Conservation (phyloP, 176 grass and related monocot species). For the Dactylis glomerata region DNA sequence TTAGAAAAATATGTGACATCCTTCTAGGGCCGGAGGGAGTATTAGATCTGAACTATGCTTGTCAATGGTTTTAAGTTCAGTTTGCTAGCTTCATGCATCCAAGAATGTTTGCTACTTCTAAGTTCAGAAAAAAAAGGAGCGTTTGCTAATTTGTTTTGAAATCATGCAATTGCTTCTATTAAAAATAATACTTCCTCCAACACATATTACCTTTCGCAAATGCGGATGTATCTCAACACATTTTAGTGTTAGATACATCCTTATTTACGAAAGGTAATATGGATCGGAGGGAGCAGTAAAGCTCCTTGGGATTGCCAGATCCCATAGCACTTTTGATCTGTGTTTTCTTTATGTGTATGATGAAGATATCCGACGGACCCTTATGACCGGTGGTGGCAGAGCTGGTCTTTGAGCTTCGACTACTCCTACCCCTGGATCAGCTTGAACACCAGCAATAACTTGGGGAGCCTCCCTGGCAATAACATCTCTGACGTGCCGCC, state of each 20-base stretch:
- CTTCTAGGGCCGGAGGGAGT: no score
- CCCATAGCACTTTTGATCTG: not conserved
- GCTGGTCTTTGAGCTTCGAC: no score
- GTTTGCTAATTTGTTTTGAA: not conserved
- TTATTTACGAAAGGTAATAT: no score
- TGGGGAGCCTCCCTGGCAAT: not conserved
- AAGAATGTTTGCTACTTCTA: no score
- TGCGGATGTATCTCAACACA: no score
- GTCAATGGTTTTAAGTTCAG: not conserved
- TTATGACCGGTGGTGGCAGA: not conserved
- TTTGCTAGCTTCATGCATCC: not conserved
- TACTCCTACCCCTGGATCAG: not conserved
- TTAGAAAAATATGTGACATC: no score
- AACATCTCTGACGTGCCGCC: not conserved
- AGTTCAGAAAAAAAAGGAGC: no score
- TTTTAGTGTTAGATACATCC: no score
- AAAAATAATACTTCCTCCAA: no score
- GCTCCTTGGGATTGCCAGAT: not conserved
- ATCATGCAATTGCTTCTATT: not conserved
- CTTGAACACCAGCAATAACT: not conserved
- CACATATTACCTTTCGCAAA: no score
- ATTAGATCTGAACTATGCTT: not conserved
- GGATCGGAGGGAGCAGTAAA: no score
- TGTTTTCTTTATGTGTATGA: not conserved
- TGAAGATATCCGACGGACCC: not conserved